These are phyloP conservation scores for Diaporthe capsici DNA, from an alignment of 2,329 filamentous ascomycete species.

Conservation along the genomic window DNA sequence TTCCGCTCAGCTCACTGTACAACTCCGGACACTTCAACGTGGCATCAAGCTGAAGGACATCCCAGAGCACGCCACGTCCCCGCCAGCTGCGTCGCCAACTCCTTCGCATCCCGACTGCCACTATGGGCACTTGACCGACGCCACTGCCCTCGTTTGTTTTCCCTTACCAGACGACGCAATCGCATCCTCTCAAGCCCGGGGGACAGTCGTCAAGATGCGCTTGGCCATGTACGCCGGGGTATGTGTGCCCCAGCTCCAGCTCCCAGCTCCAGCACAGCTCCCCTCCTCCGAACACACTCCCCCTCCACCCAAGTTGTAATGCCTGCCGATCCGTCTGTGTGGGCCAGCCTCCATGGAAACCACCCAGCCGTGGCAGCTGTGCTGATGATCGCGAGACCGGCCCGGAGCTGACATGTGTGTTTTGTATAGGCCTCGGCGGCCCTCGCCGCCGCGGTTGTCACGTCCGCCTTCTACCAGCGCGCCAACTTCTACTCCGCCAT, in stretches of 20 bases:
- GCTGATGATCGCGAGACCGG: slow-evolving; percentile 14
- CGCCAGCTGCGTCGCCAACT: slow-evolving; percentile 15
- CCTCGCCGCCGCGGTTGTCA: slow-evolving; percentile 85
- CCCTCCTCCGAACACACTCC: background rate
- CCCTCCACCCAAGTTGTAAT: background rate
- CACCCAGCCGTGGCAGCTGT: slow-evolving; percentile 32
- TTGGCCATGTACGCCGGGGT: slow-evolving; percentile 73
- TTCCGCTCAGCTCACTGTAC: slow-evolving; percentile 20
- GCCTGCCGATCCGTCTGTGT: background rate
- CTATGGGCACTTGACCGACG: slow-evolving; percentile 41
- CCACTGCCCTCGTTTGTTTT: slow-evolving; percentile 22
- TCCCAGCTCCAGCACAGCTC: background rate
- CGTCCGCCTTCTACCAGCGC: slow-evolving; percentile 93
- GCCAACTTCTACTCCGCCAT: slow-evolving; percentile 99
- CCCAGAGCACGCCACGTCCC: slow-evolving; percentile 38
- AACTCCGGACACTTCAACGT: slow-evolving; percentile 42
- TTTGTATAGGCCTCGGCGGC: slow-evolving; percentile 79
- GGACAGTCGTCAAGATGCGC: slow-evolving; percentile 62
- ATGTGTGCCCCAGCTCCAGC: slow-evolving; percentile 50
- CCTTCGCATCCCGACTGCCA: slow-evolving; percentile 27
- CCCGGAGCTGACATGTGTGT: slow-evolving; percentile 22
- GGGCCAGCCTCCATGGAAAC: background rate
- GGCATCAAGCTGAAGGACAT: slow-evolving; percentile 43
- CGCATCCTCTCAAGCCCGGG: background rate
- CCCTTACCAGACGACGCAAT: background rate